Base-by-base conservation (phyloP, 306 rosid genomes). In the Pyrus communis region DNA sequence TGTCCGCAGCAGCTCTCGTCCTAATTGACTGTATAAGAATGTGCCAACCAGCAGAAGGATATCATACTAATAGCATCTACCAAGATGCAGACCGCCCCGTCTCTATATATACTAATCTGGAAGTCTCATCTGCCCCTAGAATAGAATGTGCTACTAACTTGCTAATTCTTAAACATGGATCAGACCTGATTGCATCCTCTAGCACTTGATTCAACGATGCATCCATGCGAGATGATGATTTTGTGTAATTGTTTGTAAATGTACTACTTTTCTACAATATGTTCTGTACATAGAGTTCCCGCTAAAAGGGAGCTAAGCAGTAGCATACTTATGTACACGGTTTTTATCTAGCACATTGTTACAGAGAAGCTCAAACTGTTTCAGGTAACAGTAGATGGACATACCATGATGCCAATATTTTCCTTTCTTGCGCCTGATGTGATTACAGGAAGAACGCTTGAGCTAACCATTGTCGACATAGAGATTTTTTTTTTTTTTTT, bases 391-490 rank as follows among this genome's bases (percentile, higher is more conserved):
- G 59, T 59, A 71, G 67, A 69, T 14, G 70, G 79, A 33, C 73
- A 77, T 77, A 70, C 72, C 65, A 43, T 13, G 31, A 40, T 30
- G 43, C 45, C 71, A 42, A 30, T 23, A 42, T 3, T 54, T 7
- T 43, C 61, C 69, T 69, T 65, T 67, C 82, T 68, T 46, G 61
- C 1, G 22, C 18, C 69, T n/a, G 45, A 38, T 42, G 57, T 4
- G 33, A 75, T 64, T 45, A 35, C 78, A 25, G 70, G 70, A 70
- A 40, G 19, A 22, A 60, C 63, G 67, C 84, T 76, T 61, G 68
- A 69, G 61, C 74, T 42, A 8, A 77, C 71, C 73, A 79, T 84
- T 62, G 73, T 75, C 35, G 45, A 69, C 45, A 77, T 81, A 70
- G 75, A 71, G 42, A 83, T 42, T 78, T 69, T 63, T 0, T 25